Percentiles rank a stretch among this genome's conserved stretches.
Evolutionary conservation across 805 yeast species (phyloP).

Genomic region (Lipomyces mesembrius): DNA sequence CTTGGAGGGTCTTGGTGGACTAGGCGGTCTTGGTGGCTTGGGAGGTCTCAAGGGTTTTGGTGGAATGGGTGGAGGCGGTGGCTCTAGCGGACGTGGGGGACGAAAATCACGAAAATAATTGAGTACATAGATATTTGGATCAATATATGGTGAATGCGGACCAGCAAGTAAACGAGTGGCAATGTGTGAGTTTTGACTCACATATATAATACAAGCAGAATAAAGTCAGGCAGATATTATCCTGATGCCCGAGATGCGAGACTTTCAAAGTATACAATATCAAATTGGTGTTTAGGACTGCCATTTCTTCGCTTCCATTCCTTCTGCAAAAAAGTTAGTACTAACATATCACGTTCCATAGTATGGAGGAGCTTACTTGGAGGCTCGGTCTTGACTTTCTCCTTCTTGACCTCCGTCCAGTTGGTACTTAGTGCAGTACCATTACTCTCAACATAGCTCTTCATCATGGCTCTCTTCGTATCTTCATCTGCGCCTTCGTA

Average conservation of each 20-base stretch:
- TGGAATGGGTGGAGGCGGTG: slow-evolving; percentile 18
- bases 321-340: slow-evolving; percentile 22
- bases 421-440: slow-evolving; percentile 94
- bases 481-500: slow-evolving; percentile 85
- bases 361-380: slow-evolving; percentile 49
- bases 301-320: slow-evolving; percentile 35
- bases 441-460: slow-evolving; percentile 87
- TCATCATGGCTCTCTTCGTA: slow-evolving; percentile 93
- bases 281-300: background rate
- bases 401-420: slow-evolving; percentile 83
- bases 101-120: slow-evolving; percentile 5
- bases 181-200: background rate
- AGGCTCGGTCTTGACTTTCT: slow-evolving; percentile 66
- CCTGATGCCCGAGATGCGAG: background rate
- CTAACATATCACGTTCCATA: too few species aligned
- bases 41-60: slow-evolving; percentile 27
- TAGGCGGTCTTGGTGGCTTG: slow-evolving; percentile 22
- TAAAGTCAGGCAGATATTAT: background rate
- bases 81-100: slow-evolving; percentile 10
- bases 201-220: background rate
- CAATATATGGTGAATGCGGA: background rate
- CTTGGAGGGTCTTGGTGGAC: slow-evolving; percentile 28
- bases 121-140: background rate
- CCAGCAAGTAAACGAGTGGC: background rate
- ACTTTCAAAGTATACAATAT: background rate